Base-by-base conservation (phyloP, 306 rosid genomes). In the Vigna angularis region DNA sequence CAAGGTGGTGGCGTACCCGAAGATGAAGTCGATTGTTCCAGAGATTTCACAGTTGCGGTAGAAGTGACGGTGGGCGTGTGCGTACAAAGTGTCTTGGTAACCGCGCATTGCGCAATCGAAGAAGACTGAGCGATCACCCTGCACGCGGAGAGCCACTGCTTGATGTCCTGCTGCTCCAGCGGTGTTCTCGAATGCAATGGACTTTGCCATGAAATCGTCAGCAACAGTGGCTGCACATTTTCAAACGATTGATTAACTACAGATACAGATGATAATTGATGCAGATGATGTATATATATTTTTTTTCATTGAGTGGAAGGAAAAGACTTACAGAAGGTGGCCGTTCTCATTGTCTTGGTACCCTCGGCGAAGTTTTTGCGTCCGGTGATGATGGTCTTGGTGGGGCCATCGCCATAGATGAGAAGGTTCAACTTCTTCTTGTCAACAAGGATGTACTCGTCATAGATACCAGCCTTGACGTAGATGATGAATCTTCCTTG, bases 391-490 rank as follows among this genome's bases (percentile, higher is more conserved):
- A 91, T 71, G 77, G 93, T 93, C 51, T 24, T 79, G 9, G 80
- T 76, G 3, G 91, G 82, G 28, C 90, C 97, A 66, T 93, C 98
- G 1, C 96, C 98, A 24, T 88, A 91, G 81, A 93, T 79, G 61
- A 83, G 64, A 17, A 93, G 52, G 22, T 93, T 87, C 1, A 0
- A 6, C 75, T 49, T 73, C 7, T 51, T 38, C 18, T 84, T 74
- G 15, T 70, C 73, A 28, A 93, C 67, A 0, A 1, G 24, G 14
- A 88, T 48, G 72, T 83, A 52, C 77, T 93, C 98, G 0, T 80
- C 1, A 67, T 91, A 93, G 6, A 84, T 24, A 9, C 98, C 95
- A 0, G 81, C 85, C 84, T 93, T 93, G 16, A 93, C 91, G 20
- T 93, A 83, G 76, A 93, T 88, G 8, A 86, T 5, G 38, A 62